A percentile compares a stretch with the other conserved stretches of the same genome.
phyloP scores from a whole-genome alignment of 1,284 basidiomycete genomes.

The Lentinula novae-zelandiae region DNA sequence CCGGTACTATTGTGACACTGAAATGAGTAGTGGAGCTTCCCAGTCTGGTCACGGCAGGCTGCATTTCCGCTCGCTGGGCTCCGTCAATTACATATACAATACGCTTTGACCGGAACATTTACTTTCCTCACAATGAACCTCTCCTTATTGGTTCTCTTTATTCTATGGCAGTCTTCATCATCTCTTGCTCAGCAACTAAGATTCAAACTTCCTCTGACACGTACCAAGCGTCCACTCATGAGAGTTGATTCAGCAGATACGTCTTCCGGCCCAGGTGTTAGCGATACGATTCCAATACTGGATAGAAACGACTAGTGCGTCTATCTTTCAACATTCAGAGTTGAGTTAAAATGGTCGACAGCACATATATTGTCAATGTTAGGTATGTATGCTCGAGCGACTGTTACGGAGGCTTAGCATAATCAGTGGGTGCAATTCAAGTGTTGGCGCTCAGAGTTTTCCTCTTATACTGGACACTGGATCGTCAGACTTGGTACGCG shows the following conservation, averaged over 20 bases:
- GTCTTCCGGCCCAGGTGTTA: constrained; percentile 20
- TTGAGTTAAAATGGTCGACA: constrained; percentile 15
- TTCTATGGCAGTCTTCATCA: neutral
- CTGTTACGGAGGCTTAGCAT: neutral
- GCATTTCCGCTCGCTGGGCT: neutral
- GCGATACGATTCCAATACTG: constrained; percentile 26
- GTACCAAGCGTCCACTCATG: constrained; percentile 12
- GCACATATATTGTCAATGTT: constrained; percentile 38
- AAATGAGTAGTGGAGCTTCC: no score
- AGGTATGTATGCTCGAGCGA: constrained; percentile 24
- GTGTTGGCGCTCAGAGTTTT: constrained; percentile 45
- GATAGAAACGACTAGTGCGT: constrained; percentile 35
- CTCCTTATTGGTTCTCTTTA: neutral
- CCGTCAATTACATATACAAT: neutral
- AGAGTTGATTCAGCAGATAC: neutral
- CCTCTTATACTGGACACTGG: constrained; percentile 33
- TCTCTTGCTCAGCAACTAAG: constrained; percentile 7
- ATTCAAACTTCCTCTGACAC: constrained; percentile 26
- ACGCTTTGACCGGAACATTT: no score
- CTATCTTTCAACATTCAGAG: neutral
- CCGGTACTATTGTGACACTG: no score
- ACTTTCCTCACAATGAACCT: neutral
- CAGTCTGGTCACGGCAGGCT: no score
- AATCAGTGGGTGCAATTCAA: constrained; percentile 15
- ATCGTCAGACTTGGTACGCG: constrained; percentile 11